Conservation (phyloP, 306 rosid genomes). For the Herpetospermum pedunculosum region DNA sequence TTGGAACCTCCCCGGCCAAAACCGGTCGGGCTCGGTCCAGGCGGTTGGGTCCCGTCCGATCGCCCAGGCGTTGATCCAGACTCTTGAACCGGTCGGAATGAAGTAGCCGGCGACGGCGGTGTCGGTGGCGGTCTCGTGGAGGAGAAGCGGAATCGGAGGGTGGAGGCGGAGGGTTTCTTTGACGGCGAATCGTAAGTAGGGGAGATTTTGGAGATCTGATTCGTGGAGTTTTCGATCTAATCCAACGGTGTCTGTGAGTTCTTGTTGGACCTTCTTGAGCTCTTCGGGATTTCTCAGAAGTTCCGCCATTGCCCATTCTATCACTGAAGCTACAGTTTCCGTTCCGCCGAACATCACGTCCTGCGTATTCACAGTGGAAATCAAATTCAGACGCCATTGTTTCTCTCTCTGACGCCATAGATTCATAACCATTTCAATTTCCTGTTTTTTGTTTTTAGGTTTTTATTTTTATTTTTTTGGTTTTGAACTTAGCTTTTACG, state of each 20-base stretch:
- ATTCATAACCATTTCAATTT: too few relatives aligned
- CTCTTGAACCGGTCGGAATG: constrained; percentile 27
- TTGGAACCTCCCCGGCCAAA: constrained; percentile 34
- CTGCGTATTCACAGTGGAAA: too few relatives aligned
- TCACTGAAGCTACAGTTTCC: constrained; percentile 40
- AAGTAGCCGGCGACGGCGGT: constrained; percentile 19
- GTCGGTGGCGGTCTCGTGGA: constrained; percentile 32
- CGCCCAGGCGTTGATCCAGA: constrained; percentile 42
- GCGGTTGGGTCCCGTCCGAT: constrained; percentile 23
- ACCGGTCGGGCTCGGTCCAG: constrained; percentile 35
- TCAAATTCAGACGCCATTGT: too few relatives aligned
- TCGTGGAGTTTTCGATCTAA: constrained; percentile 23
- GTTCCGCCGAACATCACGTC: constrained; percentile 59
- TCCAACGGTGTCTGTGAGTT: constrained; percentile 26
- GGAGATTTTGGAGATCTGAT: constrained; percentile 22
- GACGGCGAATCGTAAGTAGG: constrained; percentile 23
- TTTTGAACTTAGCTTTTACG: too few relatives aligned
- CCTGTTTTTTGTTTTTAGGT: too few relatives aligned
- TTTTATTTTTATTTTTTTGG: too few relatives aligned
- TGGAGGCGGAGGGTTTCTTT: constrained; percentile 49
- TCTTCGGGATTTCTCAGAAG: constrained; percentile 29
- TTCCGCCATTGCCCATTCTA: constrained; percentile 50
- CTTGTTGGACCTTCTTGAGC: constrained; percentile 27
- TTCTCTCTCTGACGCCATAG: too few relatives aligned
- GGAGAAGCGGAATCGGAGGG: constrained; percentile 50